Evolutionary conservation across 345 rosid genomes (phyloP).

Genomic region (Hibiscus mutabilis): DNA sequence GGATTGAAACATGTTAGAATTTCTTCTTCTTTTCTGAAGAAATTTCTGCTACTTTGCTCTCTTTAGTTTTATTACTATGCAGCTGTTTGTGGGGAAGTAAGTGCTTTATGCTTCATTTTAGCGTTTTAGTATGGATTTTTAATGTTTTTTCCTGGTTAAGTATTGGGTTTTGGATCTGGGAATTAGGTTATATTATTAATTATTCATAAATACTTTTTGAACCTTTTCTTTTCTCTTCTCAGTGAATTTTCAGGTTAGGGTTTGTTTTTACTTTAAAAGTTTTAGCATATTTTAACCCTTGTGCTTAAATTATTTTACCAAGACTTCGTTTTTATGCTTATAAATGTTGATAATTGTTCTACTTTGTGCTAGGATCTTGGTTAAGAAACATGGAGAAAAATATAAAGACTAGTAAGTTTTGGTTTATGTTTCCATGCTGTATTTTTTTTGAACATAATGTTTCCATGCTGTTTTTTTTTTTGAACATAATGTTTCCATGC

Average conservation of each 20-base stretch:
- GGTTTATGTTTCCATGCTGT: too few species aligned
- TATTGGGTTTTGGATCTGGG: conserved; percentile 17
- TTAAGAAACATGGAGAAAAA: neutral
- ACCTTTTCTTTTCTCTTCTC: neutral
- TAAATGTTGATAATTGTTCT: neutral
- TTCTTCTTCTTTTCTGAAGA: neutral
- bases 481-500: too few species aligned
- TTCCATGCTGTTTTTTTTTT: too few species aligned
- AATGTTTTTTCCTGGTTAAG: neutral
- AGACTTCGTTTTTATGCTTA: neutral
- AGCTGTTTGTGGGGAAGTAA: neutral
- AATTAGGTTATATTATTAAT: neutral
- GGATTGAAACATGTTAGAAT: conserved; percentile 1
- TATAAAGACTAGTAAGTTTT: neutral
- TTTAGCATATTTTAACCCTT: neutral
- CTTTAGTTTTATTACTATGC: neutral
- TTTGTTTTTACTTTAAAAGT: neutral
- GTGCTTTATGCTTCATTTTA: neutral
- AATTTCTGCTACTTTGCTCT: neutral
- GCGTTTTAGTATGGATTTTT: neutral
- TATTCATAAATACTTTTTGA: neutral
- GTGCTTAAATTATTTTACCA: neutral
- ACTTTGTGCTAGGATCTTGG: neutral
- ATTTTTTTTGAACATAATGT: too few species aligned
- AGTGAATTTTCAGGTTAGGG: neutral